Base-by-base conservation (phyloP, 805 yeast species). In the Metschnikowia peoriensis region DNA sequence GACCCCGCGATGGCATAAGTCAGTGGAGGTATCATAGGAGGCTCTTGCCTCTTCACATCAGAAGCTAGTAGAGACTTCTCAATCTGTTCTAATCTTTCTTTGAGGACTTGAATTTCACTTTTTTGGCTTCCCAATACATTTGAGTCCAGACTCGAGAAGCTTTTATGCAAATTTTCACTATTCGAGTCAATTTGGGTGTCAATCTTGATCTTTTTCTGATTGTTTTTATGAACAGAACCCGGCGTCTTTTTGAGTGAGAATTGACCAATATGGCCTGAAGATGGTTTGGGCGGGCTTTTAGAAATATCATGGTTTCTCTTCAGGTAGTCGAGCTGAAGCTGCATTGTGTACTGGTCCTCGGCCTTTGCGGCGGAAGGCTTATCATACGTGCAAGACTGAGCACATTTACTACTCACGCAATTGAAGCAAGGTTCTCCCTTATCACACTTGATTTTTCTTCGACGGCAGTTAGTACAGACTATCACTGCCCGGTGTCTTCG, bases 361-460 rank as follows among this genome's bases (percentile, higher is more conserved):
- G 45, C 51, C 32, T 43, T 55, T 12, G 17, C 16, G 1, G 41
- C 42, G 10, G 44, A 40, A 9, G 47, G 39, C 27, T 59, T 45
- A 32, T 66, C 68, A 40, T 66, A 66, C 10, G 53, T 47, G 37
- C 69, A 66, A 11, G 57, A 46, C 38, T 51, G 51, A 8, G 60
- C 59, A 15, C 53, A 47, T 41, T 63, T 58, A 42, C 59, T 52
- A 46, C 59, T 59, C 22, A 64, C 60, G 46, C 70, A 66, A 28
- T 66, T 59, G n/a, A 62, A 60, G 40, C 70, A 66, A 1, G 70
- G 70, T 41, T 55, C 41, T 15, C 57, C 54, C 38, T 65, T 58
- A 52, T 71, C 72, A 54, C 75, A 71, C 46, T 64, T 68, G 56
- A 70, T 63, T 55, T 71, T 71, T 41, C 66, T 61, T 41, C 62